phyloP scores from a whole-genome alignment of 805 yeast genomes.

The Metschnikowia reukaufii region DNA sequence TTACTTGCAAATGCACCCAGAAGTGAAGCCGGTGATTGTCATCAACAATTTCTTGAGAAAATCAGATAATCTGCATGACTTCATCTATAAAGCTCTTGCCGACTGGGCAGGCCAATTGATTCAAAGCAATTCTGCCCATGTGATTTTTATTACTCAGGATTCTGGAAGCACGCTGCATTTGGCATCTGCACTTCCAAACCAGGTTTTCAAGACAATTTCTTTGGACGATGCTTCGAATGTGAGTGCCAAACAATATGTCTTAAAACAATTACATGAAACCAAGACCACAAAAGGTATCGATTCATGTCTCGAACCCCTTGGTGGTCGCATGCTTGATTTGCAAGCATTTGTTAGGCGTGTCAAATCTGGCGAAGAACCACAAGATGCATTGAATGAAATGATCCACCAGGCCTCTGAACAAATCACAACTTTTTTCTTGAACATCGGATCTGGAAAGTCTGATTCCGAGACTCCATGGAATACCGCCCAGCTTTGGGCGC shows the following conservation, averaged over 20 bases:
- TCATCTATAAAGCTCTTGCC: slow-evolving; percentile 70
- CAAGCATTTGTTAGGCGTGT: slow-evolving; percentile 88
- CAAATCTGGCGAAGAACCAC: slow-evolving; percentile 81
- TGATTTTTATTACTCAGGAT: slow-evolving; percentile 82
- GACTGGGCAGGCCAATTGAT: slow-evolving; percentile 87
- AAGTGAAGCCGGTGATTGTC: slow-evolving; percentile 80
- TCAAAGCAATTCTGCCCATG: slow-evolving; percentile 82
- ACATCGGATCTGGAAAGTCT: slow-evolving; percentile 22
- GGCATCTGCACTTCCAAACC: slow-evolving; percentile 76
- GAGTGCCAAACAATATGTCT: slow-evolving; percentile 70
- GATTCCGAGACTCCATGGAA: slow-evolving; percentile 50
- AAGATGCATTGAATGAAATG: slow-evolving; percentile 75
- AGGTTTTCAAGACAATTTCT: slow-evolving; percentile 72
- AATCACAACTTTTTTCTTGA: slow-evolving; percentile 73
- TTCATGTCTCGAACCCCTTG: slow-evolving; percentile 67
- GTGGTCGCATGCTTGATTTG: slow-evolving; percentile 93
- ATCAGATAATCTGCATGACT: slow-evolving; percentile 51
- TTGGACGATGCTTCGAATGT: slow-evolving; percentile 78
- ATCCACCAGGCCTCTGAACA: slow-evolving; percentile 84
- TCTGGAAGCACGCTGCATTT: slow-evolving; percentile 71
- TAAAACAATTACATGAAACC: slow-evolving; percentile 46
- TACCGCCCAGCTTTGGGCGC: slow-evolving; percentile 84
- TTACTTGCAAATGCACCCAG: slow-evolving; percentile 81
- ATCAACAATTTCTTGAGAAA: slow-evolving; percentile 69
- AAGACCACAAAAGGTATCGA: slow-evolving; percentile 44